Percentiles rank a stretch among this genome's conserved stretches.
These are phyloP conservation scores for Paratinospora sagittata DNA, from an alignment of 164 flowering plant species.

Conservation along the genomic window DNA sequence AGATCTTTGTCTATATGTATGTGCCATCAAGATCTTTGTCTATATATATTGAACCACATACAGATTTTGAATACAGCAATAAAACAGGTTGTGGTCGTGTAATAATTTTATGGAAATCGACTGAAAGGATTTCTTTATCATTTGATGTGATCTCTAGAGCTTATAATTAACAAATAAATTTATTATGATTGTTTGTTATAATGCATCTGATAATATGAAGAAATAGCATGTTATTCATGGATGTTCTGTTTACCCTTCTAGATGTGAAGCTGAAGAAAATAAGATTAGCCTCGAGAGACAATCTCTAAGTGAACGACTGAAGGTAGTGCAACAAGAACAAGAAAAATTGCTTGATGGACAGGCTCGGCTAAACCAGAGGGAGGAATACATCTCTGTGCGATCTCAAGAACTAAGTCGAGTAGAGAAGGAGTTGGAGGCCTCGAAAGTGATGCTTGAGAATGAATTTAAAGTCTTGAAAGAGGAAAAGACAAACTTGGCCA, in stretches of 20 bases:
- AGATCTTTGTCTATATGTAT: not conserved
- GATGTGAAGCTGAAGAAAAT: constrained; percentile 85
- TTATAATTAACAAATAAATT: not conserved
- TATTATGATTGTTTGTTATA: not conserved
- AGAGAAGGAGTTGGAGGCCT: constrained; percentile 58
- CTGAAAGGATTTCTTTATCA: not conserved
- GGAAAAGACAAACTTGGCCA: constrained; percentile 43
- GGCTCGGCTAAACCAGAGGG: constrained; percentile 67
- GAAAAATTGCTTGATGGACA: constrained; percentile 67
- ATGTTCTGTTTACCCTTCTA: constrained; percentile 20
- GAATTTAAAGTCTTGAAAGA: constrained; percentile 38
- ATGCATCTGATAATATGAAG: not conserved
- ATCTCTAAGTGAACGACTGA: constrained; percentile 56
- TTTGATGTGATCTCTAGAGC: not conserved
- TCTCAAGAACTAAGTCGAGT: constrained; percentile 48
- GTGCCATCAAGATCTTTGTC: not conserved
- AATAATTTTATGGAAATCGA: not conserved
- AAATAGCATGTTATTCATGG: not conserved
- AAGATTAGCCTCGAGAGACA: constrained; percentile 65
- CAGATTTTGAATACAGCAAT: not conserved
- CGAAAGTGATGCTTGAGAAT: constrained; percentile 40
- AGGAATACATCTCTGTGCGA: constrained; percentile 47
- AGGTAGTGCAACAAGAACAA: constrained; percentile 52
- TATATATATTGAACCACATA: too few species aligned
- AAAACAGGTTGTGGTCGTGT: not conserved